Base-by-base conservation (phyloP, 345 rosid species). In the Gossypium ekmanianum region DNA sequence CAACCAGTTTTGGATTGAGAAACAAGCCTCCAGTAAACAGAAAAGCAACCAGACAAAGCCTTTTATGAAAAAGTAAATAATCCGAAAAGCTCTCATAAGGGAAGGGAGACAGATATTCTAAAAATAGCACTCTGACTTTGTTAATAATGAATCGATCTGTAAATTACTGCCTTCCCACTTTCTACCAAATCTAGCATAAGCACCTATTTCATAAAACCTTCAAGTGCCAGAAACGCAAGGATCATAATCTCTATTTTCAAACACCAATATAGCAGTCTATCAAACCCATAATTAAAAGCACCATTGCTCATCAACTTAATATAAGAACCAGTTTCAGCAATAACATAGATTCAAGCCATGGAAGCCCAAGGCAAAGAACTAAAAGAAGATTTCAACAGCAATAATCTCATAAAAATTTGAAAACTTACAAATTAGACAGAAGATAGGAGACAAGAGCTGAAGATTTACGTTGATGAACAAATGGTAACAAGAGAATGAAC, bases 341-440 rank as follows among this genome's bases (percentile, higher is more conserved):
- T n/a, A 54, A 12, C n/a, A 55, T 39, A 39, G 27, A 52, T 55
- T 52, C 50, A 55, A 10, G 48, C 48, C 29, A 70, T n/a, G 29
- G 4, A 10, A 70, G 26, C 41, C 74, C 29, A 55, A 55, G 50
- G 43, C 50, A 55, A 55, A 71, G 50, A 52, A 55, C 59, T 27
- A n/a, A 50, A 65, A 50, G 20, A 50, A 51, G 13, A 50, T 39
- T 29, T 54, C 14, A 50, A 55, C 13, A 12, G 16, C 22, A 50
- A 68, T 16, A 9, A 50, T 50, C 20, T 51, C 12, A 9, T 50
- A 50, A 9, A 69, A 1, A 24, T 8, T 55, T 17, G 11, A 54
- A 71, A 34, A 71, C 29, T 34, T 50, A 50, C 20, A 48, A 68
- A 13, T 67, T 3, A n/a, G 76, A 73, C 48, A 61, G 43, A 57